Conservation (phyloP, 352 stramenopile species). For the Nothophytophthora sp. region DNA sequence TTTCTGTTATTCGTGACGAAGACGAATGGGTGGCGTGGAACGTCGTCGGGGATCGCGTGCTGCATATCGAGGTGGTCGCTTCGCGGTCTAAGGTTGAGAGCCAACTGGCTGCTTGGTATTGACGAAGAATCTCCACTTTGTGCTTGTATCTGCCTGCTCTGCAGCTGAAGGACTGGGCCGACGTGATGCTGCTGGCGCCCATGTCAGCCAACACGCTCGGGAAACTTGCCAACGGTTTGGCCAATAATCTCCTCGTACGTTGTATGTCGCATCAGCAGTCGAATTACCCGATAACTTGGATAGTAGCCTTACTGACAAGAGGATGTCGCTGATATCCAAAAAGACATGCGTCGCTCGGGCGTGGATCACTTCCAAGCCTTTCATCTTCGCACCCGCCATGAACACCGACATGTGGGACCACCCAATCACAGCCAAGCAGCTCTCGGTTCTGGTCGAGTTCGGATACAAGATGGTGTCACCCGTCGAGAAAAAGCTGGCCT, state of each 20-base stretch:
- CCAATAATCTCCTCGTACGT: slow-evolving; percentile 93
- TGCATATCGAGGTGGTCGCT: slow-evolving; percentile 92
- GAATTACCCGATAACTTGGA: neutral
- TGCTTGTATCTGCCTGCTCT: neutral
- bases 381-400: slow-evolving; percentile 96
- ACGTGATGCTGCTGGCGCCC: slow-evolving; percentile 89
- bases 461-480: slow-evolving; percentile 86
- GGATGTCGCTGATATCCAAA: neutral
- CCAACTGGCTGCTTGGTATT: neutral
- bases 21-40: slow-evolving; percentile 88
- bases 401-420: slow-evolving; percentile 99
- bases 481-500: slow-evolving; percentile 93
- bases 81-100: no score
- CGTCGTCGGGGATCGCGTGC: slow-evolving; percentile 75
- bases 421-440: slow-evolving; percentile 87
- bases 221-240: slow-evolving; percentile 93
- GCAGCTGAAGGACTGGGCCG: slow-evolving; percentile 95
- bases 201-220: slow-evolving; percentile 91
- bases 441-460: slow-evolving; percentile 58
- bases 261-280: neutral
- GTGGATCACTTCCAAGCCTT: slow-evolving; percentile 93
- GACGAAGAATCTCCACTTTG: neutral
- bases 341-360: slow-evolving; percentile 92
- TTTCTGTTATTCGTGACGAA: slow-evolving; percentile 65
- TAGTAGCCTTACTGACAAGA: neutral